phyloP scores from a whole-genome alignment of 805 yeast species.

The Metschnikowia henanensis region DNA sequence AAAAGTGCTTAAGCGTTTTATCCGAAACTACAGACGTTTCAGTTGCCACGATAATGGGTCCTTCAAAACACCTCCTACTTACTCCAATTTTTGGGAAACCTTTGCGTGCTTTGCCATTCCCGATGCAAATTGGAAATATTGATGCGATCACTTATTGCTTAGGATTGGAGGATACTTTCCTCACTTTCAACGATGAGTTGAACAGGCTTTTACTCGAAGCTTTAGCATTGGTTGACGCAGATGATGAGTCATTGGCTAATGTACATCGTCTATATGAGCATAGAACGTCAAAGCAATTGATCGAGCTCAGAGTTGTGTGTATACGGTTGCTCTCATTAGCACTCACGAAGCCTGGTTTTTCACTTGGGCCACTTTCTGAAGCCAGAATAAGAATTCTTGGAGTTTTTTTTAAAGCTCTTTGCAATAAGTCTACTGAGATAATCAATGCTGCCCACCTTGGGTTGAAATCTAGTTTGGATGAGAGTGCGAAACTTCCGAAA shows the following conservation, averaged over 20 bases:
- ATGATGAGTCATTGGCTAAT: slow-evolving; percentile 91
- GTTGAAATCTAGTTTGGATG: slow-evolving; percentile 75
- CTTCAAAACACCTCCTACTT: slow-evolving; percentile 77
- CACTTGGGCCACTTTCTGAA: slow-evolving; percentile 70
- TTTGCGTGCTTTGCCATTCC: slow-evolving; percentile 92
- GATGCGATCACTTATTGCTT: slow-evolving; percentile 96
- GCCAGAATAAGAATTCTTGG: slow-evolving; percentile 85
- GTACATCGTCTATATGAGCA: slow-evolving; percentile 84
- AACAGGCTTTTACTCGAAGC: slow-evolving; percentile 87
- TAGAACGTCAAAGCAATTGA: slow-evolving; percentile 83
- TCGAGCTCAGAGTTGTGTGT: slow-evolving; percentile 87
- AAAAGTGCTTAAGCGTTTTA: slow-evolving; percentile 62
- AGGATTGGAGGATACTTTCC: slow-evolving; percentile 73
- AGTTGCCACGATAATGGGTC: slow-evolving; percentile 71
- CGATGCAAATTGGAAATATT: slow-evolving; percentile 98
- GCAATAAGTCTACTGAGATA: slow-evolving; percentile 80
- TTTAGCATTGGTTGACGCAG: slow-evolving; percentile 93
- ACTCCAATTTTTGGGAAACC: slow-evolving; percentile 98
- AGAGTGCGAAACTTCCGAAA: slow-evolving; percentile 86
- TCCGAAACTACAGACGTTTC: slow-evolving; percentile 71
- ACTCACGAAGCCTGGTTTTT: slow-evolving; percentile 78
- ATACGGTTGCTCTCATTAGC: slow-evolving; percentile 81
- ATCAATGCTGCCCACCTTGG: slow-evolving; percentile 95
- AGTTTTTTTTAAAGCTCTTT: slow-evolving; percentile 90
- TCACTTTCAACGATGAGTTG: slow-evolving; percentile 86